Evolutionary conservation across 2,329 filamentous ascomycete genomes (phyloP), one percentile per base, ranked within the genome.

Genomic region (Pseudocercospora ulei): DNA sequence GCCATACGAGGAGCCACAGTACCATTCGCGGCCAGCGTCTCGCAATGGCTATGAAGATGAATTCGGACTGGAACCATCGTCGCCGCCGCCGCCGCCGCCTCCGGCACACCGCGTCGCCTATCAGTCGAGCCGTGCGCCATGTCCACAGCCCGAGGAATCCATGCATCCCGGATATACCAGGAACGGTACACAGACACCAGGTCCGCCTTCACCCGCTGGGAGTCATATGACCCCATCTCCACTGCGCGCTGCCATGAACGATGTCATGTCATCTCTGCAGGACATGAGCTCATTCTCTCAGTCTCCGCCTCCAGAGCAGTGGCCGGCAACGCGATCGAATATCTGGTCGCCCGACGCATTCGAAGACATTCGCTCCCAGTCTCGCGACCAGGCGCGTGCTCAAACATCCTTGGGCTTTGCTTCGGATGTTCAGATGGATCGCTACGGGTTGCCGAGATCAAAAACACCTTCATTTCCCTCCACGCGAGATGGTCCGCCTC

Each of bases 271-370:
- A 49, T 92, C 90, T 39, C 64, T 98, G 27, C 80, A 93, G 56
- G 86, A 87, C 44, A 83, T 98, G 69, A 80, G 80, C 11, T 68
- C 79, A 51, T 67, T 73, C 26, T 70, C 48, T 18, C 71, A 39
- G 65, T 60, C 65, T 18, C 67, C 68, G 46, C 54, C 68, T 8
- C 48, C 52, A 16, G 28, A 42, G 28, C 70, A 73, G 20, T 70
- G 73, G 17, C 71, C 75, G 1, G 69, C 75, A 26, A 65, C 71
- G 0, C 66, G 73, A 0, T 62, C 77, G 5, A 76, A 85, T 55
- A 79, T 86, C 3, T 98, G 90, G 90, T 90, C 86, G 0, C 86
- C 86, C 0, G 87, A 94, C 53, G 83, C 80, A 5, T 95, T 92
- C 54, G 80, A 79, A 46, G 64, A 72, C 37, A 62, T 69, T 3